These are phyloP conservation scores for Angophora floribunda DNA, from an alignment of 345 rosid genomes.

Conservation along the genomic window DNA sequence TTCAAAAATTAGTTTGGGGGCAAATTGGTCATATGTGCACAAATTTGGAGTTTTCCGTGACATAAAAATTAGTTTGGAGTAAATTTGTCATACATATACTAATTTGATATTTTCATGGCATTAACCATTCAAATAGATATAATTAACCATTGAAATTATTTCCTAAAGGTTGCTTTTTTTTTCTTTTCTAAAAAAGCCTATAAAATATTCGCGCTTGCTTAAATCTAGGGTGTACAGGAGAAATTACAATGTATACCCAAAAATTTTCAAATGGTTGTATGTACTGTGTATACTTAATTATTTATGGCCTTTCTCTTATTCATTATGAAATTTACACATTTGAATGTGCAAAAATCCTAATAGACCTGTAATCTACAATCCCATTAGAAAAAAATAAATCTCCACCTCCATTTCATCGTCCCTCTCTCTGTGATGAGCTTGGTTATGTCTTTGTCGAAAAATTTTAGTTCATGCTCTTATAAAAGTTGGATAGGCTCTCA, in stretches of 20 bases:
- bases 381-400: not conserved
- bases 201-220: too few relatives aligned
- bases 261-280: not conserved
- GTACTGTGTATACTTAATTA: not conserved
- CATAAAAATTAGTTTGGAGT: not conserved
- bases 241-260: too few relatives aligned
- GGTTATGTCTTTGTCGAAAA: not conserved
- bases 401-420: not conserved
- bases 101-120: accelerated
- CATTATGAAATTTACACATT: not conserved
- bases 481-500: not conserved
- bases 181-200: not conserved
- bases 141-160: not conserved
- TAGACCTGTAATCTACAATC: not conserved
- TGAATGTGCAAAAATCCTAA: not conserved
- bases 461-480: not conserved
- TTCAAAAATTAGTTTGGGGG: too few relatives aligned
- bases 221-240: not conserved
- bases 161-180: not conserved
- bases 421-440: not conserved
- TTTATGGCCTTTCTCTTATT: not conserved
- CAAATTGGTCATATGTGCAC: too few relatives aligned
- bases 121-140: not conserved
- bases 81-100: too few relatives aligned
- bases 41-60: too few relatives aligned